Percentiles rank a stretch among this genome's conserved stretches.
These are phyloP conservation scores for Xerocomellus amylosporus DNA, from an alignment of 768 basidiomycete species.

Conservation along the genomic window DNA sequence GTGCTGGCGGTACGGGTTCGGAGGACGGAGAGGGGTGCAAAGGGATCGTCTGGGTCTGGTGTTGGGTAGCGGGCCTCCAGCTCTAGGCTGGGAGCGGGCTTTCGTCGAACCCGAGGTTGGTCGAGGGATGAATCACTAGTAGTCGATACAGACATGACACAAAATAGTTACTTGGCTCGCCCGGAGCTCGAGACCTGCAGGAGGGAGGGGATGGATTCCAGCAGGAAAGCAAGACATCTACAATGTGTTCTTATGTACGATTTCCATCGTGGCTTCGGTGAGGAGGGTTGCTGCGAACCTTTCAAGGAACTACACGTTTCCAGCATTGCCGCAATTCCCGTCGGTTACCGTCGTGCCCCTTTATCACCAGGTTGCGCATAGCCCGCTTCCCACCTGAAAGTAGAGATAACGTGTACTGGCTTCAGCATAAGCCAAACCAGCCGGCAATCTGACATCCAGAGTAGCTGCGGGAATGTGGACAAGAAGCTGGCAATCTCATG, in stretches of 20 bases:
- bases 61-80: constrained; percentile 56
- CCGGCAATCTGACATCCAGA: background rate
- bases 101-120: constrained; percentile 41
- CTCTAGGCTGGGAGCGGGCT: constrained; percentile 54
- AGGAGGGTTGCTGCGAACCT: constrained; percentile 28
- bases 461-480: background rate
- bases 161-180: constrained; percentile 18
- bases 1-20: constrained; percentile 54
- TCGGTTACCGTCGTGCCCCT: constrained; percentile 28
- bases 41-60: constrained; percentile 68
- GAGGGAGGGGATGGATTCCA: constrained; percentile 14
- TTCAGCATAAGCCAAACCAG: background rate
- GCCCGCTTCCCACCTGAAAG: constrained; percentile 17
- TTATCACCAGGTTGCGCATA: constrained; percentile 22
- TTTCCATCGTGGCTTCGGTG: constrained; percentile 36
- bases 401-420: background rate
- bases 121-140: constrained; percentile 24
- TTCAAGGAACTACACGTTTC: constrained; percentile 23
- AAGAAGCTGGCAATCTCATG: constrained; percentile 9
- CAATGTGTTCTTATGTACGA: constrained; percentile 28
- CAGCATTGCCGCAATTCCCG: constrained; percentile 32
- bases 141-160: constrained; percentile 32
- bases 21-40: constrained; percentile 64
- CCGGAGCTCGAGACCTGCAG: constrained; percentile 14
- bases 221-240: constrained; percentile 16